Evolutionary conservation across 441 rosid species (phyloP), one percentile per base, ranked within the genome.

Genomic region (Arabidopsis lyrata): DNA sequence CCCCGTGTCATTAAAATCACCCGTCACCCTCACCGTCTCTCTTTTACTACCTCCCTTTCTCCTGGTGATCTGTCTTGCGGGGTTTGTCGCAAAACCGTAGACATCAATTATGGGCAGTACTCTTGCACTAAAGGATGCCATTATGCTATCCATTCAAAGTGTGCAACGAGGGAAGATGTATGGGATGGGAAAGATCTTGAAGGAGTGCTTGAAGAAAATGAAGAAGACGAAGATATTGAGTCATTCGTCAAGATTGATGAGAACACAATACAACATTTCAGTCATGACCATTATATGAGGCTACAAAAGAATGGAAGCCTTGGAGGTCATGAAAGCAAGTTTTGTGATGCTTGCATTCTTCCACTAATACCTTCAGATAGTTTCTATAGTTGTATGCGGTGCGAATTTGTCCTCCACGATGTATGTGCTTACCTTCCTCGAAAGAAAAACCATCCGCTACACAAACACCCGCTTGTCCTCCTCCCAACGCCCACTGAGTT

Each of bases 151-250:
- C 73, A 56, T 45, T 69, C 73, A 3, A 32, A 57, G 15, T 69
- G 65, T 57, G 73, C 75, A 24, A 71, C 50, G 12, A 60, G 13
- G 2, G 2, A 47, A 0, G 8, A 47, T 16, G 74, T 69, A 10
- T 58, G 74, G 74, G 68, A 71, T 49, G 68, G 68, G 31, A 50
- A 3, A 27, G 75, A 71, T 50, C 61, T 60, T 38, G 67, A 71
- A 20, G 75, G 44, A 38, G 61, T 48, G 13, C 44, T 44, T 0
- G 61, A 71, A 71, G 61, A 61, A 15, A 5, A 15, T 42, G 12
- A 45, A 7, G 59, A 48, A 7, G 59, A 48, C 6, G 73, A 22
- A 14, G 36, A 20, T 2, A 0, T 47, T 15, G 58, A 47, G 10
- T 49, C 74, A 10, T 72, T 62, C n/a, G 22, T 16, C 15, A 11